phyloP scores from a whole-genome alignment of 1,284 basidiomycete genomes.

The Irpex sp. region DNA sequence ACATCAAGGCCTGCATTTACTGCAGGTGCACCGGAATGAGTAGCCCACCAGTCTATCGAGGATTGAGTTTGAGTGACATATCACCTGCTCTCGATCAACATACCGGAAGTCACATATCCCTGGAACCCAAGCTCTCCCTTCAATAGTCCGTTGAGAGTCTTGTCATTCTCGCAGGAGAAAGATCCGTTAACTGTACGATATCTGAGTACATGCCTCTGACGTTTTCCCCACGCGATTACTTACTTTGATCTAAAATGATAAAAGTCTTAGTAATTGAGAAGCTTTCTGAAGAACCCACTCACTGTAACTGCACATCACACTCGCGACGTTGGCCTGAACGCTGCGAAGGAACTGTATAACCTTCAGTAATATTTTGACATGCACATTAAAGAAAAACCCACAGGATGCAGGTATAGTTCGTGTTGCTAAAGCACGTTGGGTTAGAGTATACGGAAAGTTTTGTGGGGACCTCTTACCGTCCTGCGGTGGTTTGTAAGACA shows the following conservation, averaged over 20 bases:
- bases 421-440: constrained; percentile 36
- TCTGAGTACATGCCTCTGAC: constrained; percentile 36
- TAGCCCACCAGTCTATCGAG: constrained; percentile 51
- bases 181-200: constrained; percentile 48
- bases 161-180: constrained; percentile 64
- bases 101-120: constrained; percentile 43
- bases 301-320: constrained; percentile 71
- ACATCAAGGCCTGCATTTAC: constrained; percentile 64
- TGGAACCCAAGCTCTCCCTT: constrained; percentile 72
- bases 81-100: not conserved
- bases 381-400: constrained; percentile 19
- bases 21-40: constrained; percentile 28
- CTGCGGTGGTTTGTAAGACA: not conserved
- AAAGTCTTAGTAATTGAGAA: not conserved
- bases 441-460: not conserved
- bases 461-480: not conserved
- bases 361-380: constrained; percentile 19
- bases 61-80: constrained; percentile 17
- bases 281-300: constrained; percentile 14
- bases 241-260: not conserved
- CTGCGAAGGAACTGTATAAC: constrained; percentile 44
- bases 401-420: constrained; percentile 49
- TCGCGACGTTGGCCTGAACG: constrained; percentile 60
- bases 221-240: not conserved
- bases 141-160: constrained; percentile 61